phyloP scores from a whole-genome alignment of 345 rosid species.

The Camelina sativa region DNA sequence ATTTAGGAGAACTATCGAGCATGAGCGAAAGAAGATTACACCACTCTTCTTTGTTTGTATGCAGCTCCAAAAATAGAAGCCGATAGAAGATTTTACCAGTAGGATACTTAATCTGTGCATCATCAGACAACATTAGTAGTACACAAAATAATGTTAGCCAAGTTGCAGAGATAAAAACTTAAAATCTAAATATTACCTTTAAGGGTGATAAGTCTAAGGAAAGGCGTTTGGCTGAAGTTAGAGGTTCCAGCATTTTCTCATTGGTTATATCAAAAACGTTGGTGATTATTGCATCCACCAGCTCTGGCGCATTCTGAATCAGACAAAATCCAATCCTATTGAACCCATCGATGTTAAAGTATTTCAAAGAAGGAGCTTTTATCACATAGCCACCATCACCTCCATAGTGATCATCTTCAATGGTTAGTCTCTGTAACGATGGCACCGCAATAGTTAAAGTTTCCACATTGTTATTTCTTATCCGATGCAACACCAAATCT shows the following conservation, averaged over 20 bases:
- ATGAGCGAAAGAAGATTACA: constrained; percentile 1
- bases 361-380: constrained; percentile 15
- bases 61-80: neutral
- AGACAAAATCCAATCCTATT: neutral
- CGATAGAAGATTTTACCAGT: constrained; percentile 2
- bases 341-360: neutral
- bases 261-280: neutral
- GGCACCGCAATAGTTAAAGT: neutral
- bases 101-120: constrained; percentile 7
- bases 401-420: neutral
- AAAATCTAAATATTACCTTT: neutral
- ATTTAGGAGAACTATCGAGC: constrained; percentile 11
- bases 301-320: constrained; percentile 16
- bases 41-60: neutral
- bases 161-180: neutral
- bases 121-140: neutral
- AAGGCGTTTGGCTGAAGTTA: neutral
- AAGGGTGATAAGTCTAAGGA: neutral
- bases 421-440: constrained; percentile 1
- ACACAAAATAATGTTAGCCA: too few species aligned
- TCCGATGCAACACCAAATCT: neutral
- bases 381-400: constrained; percentile 7
- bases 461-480: neutral
- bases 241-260: neutral
- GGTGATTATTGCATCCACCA: neutral